These are phyloP conservation scores for Leucosporidium yakuticum DNA, from an alignment of 768 basidiomycete species.

Conservation along the genomic window DNA sequence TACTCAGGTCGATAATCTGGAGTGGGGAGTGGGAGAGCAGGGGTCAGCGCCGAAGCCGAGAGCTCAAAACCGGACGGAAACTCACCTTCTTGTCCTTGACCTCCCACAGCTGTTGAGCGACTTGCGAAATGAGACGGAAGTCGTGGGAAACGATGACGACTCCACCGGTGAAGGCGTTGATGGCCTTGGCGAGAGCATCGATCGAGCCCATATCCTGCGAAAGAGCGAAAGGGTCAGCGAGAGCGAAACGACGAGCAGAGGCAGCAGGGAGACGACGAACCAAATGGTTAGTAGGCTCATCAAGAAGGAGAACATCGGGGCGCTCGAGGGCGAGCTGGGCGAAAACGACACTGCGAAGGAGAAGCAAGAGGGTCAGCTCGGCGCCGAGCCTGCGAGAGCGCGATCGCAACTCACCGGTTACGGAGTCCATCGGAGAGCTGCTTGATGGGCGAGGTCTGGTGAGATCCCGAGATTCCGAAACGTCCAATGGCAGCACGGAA, in stretches of 20 bases:
- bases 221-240: neutral
- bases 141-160: constrained; percentile 99
- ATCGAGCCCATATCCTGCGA: constrained; percentile 81
- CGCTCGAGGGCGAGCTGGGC: constrained; percentile 95
- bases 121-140: constrained; percentile 97
- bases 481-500: constrained; percentile 93
- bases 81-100: constrained; percentile 83
- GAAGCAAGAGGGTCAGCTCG: constrained; percentile 39
- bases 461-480: constrained; percentile 87
- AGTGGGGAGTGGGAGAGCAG: too few relatives aligned
- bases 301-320: constrained; percentile 56
- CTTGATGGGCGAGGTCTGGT: constrained; percentile 88
- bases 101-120: constrained; percentile 98
- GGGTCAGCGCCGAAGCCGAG: too few relatives aligned
- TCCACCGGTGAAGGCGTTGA: constrained; percentile 95
- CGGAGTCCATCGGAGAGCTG: constrained; percentile 93
- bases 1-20: constrained; percentile 75
- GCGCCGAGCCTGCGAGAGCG: neutral
- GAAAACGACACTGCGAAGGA: constrained; percentile 64
- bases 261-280: neutral
- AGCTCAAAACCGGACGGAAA: too few relatives aligned
- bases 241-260: neutral
- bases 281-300: constrained; percentile 95
- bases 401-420: constrained; percentile 53
- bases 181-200: constrained; percentile 87